Evolutionary conservation across 345 rosid species (phyloP).

Genomic region (Citrus australasica): DNA sequence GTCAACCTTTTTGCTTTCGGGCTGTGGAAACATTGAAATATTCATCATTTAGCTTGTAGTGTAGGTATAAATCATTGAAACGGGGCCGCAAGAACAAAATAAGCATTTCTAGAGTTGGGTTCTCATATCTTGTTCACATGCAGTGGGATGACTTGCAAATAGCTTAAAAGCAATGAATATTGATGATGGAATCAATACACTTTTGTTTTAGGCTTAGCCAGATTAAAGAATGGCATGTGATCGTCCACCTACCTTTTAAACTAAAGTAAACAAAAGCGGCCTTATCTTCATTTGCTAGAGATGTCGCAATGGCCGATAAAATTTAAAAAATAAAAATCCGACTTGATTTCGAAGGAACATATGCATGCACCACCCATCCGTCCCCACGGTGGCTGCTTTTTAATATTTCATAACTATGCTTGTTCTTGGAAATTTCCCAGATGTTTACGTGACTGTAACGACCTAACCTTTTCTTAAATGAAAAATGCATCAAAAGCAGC

Average conservation of each 20-base stretch:
- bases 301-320: not conserved
- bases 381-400: not conserved
- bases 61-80: slow-evolving; percentile 4
- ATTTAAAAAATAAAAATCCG: not conserved
- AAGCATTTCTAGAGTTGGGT: not conserved
- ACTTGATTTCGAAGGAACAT: slow-evolving; percentile 20
- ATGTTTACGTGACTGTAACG: not conserved
- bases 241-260: not conserved
- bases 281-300: not conserved
- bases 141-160: slow-evolving; percentile 1
- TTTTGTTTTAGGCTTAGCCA: not conserved
- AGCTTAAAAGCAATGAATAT: slow-evolving; percentile 7
- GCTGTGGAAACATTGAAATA: not conserved
- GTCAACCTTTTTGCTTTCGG: not conserved
- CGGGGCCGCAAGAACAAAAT: not conserved
- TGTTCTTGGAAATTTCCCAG: slow-evolving; percentile 11
- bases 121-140: slow-evolving; percentile 4
- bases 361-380: not conserved
- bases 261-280: slow-evolving; percentile 11
- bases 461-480: too few species aligned
- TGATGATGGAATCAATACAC: not conserved
- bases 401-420: not conserved
- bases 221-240: not conserved
- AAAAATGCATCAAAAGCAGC: not conserved
- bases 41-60: not conserved